A percentile compares a stretch with the other conserved stretches of the same genome.
Conservation (phyloP, 495 filamentous ascomycete species). For the Tuber aestivum region DNA sequence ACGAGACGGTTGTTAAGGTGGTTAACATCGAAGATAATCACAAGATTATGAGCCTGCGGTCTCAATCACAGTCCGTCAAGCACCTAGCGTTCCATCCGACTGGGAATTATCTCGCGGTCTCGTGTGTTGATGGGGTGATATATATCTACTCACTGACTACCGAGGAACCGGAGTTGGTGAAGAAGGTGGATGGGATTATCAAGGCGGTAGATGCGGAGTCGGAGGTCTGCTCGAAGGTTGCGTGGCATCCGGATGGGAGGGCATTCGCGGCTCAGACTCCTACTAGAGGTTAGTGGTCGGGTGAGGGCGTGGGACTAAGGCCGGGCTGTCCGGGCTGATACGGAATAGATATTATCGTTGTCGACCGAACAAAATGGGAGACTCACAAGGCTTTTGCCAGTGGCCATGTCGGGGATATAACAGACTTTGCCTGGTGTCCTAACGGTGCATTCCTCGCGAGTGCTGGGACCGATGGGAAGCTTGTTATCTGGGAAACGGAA, state of each 20-base stretch:
- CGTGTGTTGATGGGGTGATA: constrained; percentile 77
- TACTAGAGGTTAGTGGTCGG: constrained; percentile 47
- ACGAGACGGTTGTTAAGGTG: constrained; percentile 84
- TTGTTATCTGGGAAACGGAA: constrained; percentile 83
- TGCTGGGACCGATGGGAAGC: constrained; percentile 72
- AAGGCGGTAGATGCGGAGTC: constrained; percentile 64
- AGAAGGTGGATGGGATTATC: constrained; percentile 80
- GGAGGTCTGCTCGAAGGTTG: constrained; percentile 66
- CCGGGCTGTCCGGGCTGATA: background rate
- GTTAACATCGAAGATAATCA: constrained; percentile 73
- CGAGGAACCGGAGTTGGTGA: constrained; percentile 72
- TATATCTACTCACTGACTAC: constrained; percentile 81
- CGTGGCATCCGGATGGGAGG: constrained; percentile 92
- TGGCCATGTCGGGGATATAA: constrained; percentile 80
- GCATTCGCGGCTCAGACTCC: constrained; percentile 82
- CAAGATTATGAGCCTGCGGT: constrained; percentile 65
- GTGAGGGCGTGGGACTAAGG: constrained; percentile 12
- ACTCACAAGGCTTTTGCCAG: constrained; percentile 68
- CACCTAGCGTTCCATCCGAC: constrained; percentile 83
- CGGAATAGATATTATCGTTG: constrained; percentile 64
- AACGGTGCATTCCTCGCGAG: constrained; percentile 84
- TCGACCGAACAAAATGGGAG: constrained; percentile 81
- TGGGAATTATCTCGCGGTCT: constrained; percentile 68
- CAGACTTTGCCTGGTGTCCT: constrained; percentile 82
- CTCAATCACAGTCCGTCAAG: constrained; percentile 77